Evolutionary conservation across 306 rosid species (phyloP), one percentile per base, ranked within the genome.

Genomic region (Canavalia gladiata): DNA sequence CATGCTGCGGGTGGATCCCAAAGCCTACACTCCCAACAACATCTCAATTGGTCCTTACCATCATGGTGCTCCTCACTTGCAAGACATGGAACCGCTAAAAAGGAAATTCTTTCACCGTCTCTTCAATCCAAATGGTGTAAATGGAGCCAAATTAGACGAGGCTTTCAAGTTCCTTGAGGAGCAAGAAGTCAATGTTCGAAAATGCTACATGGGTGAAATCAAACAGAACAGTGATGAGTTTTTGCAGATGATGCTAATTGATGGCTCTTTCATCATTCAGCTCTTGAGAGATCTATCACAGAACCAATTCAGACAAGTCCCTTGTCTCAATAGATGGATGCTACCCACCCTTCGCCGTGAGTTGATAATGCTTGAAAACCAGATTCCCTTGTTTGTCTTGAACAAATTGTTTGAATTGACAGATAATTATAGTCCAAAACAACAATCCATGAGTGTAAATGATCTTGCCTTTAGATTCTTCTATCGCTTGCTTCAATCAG

Each of bases 281-380:
- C 65, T 87, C 41, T 70, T 86, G 4, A 83, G 73, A 67, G 89
- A 86, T 8, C n/a, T 56, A 3, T 37, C 35, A 35, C 7, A 75
- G 0, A 35, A 18, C 0, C 0, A 57, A 3, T 74, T 75, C 55
- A 25, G 3, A 68, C 57, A 55, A 12, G 76, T 30, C 8, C 68
- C 80, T 30, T 37, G 11, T 11, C 58, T 79, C 7, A 74, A 42
- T 12, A 71, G 89, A 34, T 79, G 89, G 89, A 86, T 86, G 82
- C 18, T 83, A 25, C 82, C 82, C n/a, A 62, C 6, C 18, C 45
- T 83, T 28, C 82, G 84, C 0, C 65, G 66, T 0, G 89, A 83
- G 29, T 37, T 83, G 28, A 83, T 86, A 25, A 86, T 74, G 84
- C 85, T 86, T 7, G 85, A 86, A 72, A 86, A 86, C 51, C 87